Percentiles rank a stretch among this genome's conserved stretches.
Conservation (phyloP, 2,329 filamentous ascomycete species). For the Ophiostoma novo-ulmi region DNA sequence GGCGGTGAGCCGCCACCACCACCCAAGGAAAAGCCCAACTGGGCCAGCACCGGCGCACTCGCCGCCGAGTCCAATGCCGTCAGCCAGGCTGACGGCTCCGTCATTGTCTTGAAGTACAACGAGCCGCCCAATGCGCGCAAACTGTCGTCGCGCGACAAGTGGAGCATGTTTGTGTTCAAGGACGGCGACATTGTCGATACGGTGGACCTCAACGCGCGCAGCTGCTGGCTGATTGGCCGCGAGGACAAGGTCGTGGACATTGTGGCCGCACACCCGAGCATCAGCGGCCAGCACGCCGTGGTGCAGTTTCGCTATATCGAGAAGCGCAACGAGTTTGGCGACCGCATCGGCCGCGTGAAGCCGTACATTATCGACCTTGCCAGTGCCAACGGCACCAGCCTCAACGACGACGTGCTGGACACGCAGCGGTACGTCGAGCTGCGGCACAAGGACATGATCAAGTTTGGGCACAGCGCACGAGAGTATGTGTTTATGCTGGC, state of each 20-base stretch:
- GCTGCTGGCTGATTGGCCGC: constrained; percentile 86
- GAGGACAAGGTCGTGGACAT: constrained; percentile 78
- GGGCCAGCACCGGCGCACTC: constrained; percentile 69
- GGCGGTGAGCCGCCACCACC: constrained; percentile 39
- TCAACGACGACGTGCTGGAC: constrained; percentile 72
- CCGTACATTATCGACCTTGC: constrained; percentile 93
- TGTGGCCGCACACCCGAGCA: constrained; percentile 79
- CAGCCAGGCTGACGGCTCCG: constrained; percentile 65
- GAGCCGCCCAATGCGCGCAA: constrained; percentile 91
- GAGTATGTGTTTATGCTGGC: constrained; percentile 95
- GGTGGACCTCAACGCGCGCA: constrained; percentile 67
- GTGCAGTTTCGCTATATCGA: constrained; percentile 86
- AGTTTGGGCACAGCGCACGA: constrained; percentile 79
- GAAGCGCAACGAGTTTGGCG: constrained; percentile 79
- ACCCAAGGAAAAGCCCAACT: constrained; percentile 84
- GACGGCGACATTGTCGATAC: constrained; percentile 74
- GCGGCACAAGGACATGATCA: constrained; percentile 79
- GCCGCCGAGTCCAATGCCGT: constrained; percentile 80
- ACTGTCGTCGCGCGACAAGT: constrained; percentile 68
- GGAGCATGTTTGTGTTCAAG: constrained; percentile 94
- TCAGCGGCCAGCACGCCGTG: constrained; percentile 92
- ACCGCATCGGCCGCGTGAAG: constrained; percentile 70
- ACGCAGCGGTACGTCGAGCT: constrained; percentile 79
- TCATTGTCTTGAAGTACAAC: constrained; percentile 87
- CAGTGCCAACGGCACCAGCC: constrained; percentile 79